Base-by-base conservation (phyloP, 1,284 basidiomycete species). In the Rhodotorula sp. region DNA sequence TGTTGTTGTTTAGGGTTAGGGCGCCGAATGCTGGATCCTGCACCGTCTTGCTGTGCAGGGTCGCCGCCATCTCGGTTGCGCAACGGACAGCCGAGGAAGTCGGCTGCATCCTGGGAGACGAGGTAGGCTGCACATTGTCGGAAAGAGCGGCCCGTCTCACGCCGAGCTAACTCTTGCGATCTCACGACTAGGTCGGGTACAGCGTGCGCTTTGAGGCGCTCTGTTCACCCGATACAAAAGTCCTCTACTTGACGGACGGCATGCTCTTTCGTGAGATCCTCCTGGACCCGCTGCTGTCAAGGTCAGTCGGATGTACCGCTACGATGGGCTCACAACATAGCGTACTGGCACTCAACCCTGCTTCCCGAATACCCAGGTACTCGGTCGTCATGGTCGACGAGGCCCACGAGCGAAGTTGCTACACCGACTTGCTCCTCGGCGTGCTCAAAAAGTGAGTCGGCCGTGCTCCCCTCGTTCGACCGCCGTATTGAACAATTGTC, bases 51-150 rank as follows among this genome's bases (percentile, higher is more conserved):
- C 4, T 16, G 14, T 45, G 19, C 68, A 76, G 77, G 66, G 74
- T 82, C 14, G 78, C 81, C 0, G 81, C 81, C 1, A 79, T 79
- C 18, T 80, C 79, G 6, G 77, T 82, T 31, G 82, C 83, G 2
- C 74, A 80, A 12, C 76, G 81, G 26, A 82, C 83, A 1, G 79
- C 82, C 3, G 70, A 79, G 26, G 79, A 81, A 62, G 78, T 80
- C 14, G 79, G 79, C 2, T 75, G 73, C 28, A 66, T 78, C 87
- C 90, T 71, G 90, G 95, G 83, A 34, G 91, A 97, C 73, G 93
- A 97, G 84, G 94, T 93, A 64, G 52, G 84, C 26, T 15, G 8
- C 15, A 8, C 19, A 69, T 57, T 58, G 10, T 49, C 47, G 34
- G 49, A 18, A 5, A 23, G 49, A 21, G 8, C 16, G n/a, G 1